A percentile compares a stretch with the other conserved stretches of the same genome.
Evolutionary conservation across 805 yeast genomes (phyloP).

Genomic region (Kluyveromyces nonfermentans): DNA sequence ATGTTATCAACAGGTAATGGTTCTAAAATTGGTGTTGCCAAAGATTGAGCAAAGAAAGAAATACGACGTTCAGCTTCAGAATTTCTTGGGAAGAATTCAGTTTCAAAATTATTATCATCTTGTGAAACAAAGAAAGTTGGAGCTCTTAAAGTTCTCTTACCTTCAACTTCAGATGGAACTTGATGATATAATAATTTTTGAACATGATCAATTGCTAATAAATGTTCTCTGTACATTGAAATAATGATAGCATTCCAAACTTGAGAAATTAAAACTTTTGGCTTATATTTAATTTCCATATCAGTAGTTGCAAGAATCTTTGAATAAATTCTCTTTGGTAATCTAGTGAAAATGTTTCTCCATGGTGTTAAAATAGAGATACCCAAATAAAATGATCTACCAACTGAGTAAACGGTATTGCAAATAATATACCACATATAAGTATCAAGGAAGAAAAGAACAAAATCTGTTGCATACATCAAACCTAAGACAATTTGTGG

Average conservation of each 20-base stretch:
- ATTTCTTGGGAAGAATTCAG: slow-evolving; percentile 94
- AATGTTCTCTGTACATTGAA: slow-evolving; percentile 99
- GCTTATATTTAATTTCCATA: slow-evolving; percentile 98
- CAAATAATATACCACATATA: slow-evolving; percentile 97
- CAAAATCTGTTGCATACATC: slow-evolving; percentile 86
- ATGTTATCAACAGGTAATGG: slow-evolving; percentile 98
- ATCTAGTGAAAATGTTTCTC: slow-evolving; percentile 96
- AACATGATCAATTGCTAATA: slow-evolving; percentile 96
- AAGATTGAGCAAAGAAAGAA: slow-evolving; percentile 96
- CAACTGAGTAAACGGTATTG: slow-evolving; percentile 92
- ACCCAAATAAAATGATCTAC: slow-evolving; percentile 97
- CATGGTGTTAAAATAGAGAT: slow-evolving; percentile 98
- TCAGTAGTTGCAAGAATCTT: slow-evolving; percentile 96
- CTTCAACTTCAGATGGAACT: slow-evolving; percentile 96
- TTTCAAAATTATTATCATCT: slow-evolving; percentile 87
- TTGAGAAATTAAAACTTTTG: slow-evolving; percentile 95
- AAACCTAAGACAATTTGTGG: slow-evolving; percentile 83
- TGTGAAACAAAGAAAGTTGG: slow-evolving; percentile 98
- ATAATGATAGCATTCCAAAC: slow-evolving; percentile 99
- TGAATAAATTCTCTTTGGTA: slow-evolving; percentile 98
- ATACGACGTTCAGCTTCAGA: slow-evolving; percentile 99
- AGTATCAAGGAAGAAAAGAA: slow-evolving; percentile 96
- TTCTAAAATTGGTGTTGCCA: slow-evolving; percentile 98
- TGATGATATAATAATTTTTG: slow-evolving; percentile 96
- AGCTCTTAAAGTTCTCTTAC: slow-evolving; percentile 96